A percentile compares a stretch with the other conserved stretches of the same genome.
Evolutionary conservation across 1,284 basidiomycete species (phyloP).

Genomic region (Ustilago crameri): DNA sequence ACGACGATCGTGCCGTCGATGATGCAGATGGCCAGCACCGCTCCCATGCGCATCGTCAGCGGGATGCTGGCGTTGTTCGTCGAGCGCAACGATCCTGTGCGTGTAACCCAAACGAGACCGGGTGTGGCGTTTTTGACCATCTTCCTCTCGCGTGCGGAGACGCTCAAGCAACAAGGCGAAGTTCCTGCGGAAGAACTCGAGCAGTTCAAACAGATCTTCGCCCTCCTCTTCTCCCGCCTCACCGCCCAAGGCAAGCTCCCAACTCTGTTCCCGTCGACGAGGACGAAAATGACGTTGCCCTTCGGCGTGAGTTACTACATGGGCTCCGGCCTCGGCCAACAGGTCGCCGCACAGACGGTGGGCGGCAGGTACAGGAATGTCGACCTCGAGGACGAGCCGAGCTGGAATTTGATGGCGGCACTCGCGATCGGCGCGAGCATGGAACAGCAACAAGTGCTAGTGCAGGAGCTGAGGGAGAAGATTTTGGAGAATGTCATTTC

Average conservation of each 20-base stretch:
- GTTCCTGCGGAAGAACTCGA: constrained; percentile 78
- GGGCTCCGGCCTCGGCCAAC: constrained; percentile 51
- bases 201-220: constrained; percentile 80
- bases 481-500: constrained; percentile 85
- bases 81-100: constrained; percentile 81
- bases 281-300: constrained; percentile 73
- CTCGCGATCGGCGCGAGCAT: constrained; percentile 87
- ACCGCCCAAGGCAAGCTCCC: constrained; percentile 74
- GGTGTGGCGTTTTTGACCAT: constrained; percentile 91
- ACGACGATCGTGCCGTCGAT: constrained; percentile 87
- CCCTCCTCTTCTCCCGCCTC: constrained; percentile 83
- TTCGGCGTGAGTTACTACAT: constrained; percentile 71
- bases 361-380: constrained; percentile 65
- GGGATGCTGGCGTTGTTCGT: constrained; percentile 87
- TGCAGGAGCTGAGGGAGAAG: constrained; percentile 88
- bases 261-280: constrained; percentile 88
- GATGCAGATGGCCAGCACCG: constrained; percentile 81
- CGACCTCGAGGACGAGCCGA: constrained; percentile 86
- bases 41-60: constrained; percentile 82
- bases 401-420: constrained; percentile 90
- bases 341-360: constrained; percentile 24
- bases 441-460: constrained; percentile 84
- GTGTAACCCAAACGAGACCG: constrained; percentile 79
- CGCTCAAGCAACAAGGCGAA: constrained; percentile 76
- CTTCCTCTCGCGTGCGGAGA: constrained; percentile 89